A percentile compares a stretch with the other conserved stretches of the same genome.
phyloP scores from a whole-genome alignment of 495 filamentous ascomycete species.

The Talaromyces nanjingensis region DNA sequence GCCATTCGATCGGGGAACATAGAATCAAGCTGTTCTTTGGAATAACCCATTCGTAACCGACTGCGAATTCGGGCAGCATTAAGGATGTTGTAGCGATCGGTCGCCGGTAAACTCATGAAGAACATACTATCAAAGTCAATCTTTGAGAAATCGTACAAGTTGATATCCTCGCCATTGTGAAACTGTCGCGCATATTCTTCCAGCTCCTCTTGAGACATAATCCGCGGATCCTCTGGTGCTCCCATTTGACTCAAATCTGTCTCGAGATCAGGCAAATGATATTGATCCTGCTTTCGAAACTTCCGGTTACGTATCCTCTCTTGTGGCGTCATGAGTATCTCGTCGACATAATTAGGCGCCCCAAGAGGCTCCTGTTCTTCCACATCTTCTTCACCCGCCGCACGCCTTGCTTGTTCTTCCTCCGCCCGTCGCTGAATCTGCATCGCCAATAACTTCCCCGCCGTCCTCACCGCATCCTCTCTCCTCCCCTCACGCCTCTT shows the following conservation, averaged over 20 bases:
- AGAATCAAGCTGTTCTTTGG: conserved; percentile 86
- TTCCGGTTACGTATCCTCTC: conserved; percentile 68
- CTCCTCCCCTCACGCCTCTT: conserved; percentile 75
- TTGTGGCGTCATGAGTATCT: conserved; percentile 69
- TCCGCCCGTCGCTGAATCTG: conserved; percentile 87
- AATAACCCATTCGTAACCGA: conserved; percentile 86
- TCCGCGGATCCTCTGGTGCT: conserved; percentile 79
- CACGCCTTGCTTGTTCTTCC: conserved; percentile 65
- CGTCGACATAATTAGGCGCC: conserved; percentile 80
- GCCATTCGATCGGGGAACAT: conserved; percentile 99
- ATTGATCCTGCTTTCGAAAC: conserved; percentile 87
- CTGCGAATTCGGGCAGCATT: conserved; percentile 86
- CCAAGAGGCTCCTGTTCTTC: conserved; percentile 63
- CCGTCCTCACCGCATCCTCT: conserved; percentile 88
- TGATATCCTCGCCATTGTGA: conserved; percentile 88
- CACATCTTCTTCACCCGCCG: conserved; percentile 36
- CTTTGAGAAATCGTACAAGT: conserved; percentile 96
- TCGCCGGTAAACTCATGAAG: conserved; percentile 81
- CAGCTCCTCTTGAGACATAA: conserved; percentile 90
- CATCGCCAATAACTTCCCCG: conserved; percentile 80
- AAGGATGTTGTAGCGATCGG: conserved; percentile 92
- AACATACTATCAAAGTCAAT: conserved; percentile 95
- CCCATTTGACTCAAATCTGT: conserved; percentile 76
- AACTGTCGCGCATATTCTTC: conserved; percentile 91
- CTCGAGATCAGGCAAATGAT: conserved; percentile 84